These are phyloP conservation scores for Ophiostoma tasmaniense DNA, from an alignment of 2,329 filamentous ascomycete species.

Conservation along the genomic window DNA sequence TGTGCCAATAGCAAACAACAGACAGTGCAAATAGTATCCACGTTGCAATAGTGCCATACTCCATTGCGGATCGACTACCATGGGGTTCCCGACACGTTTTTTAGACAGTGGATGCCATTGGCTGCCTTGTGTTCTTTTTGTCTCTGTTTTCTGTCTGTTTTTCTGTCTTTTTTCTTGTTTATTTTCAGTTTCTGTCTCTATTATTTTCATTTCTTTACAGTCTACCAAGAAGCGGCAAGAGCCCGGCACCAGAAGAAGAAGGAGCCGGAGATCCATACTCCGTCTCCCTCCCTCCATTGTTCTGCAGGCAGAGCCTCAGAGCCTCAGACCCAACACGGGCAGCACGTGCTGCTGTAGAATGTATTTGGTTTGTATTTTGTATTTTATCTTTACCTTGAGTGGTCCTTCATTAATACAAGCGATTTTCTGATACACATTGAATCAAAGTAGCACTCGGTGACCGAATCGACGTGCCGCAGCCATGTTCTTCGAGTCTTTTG, in stretches of 20 bases:
- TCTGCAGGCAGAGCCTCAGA: neutral
- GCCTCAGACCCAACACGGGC: slow-evolving; percentile 1
- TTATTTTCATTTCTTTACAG: neutral
- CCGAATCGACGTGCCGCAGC: neutral
- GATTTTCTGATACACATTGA: neutral
- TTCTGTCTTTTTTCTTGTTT: neutral
- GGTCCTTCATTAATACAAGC: neutral
- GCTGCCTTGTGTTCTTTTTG: neutral
- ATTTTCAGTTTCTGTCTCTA: neutral
- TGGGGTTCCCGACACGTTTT: neutral
- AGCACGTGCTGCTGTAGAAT: neutral
- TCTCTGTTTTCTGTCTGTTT: neutral
- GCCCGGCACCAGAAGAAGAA: no score
- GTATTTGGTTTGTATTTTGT: neutral
- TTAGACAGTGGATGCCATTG: neutral
- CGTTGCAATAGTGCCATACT: neutral
- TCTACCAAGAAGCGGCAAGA: no score
- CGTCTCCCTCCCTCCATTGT: no score
- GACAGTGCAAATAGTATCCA: neutral
- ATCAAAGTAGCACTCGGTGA: neutral
- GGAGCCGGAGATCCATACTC: no score
- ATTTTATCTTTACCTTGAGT: neutral
- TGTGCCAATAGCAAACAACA: no score
- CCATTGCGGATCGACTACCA: neutral
- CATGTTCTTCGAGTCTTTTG: neutral